Conservation (phyloP, 768 basidiomycete species). For the Naganishia vishniacii region DNA sequence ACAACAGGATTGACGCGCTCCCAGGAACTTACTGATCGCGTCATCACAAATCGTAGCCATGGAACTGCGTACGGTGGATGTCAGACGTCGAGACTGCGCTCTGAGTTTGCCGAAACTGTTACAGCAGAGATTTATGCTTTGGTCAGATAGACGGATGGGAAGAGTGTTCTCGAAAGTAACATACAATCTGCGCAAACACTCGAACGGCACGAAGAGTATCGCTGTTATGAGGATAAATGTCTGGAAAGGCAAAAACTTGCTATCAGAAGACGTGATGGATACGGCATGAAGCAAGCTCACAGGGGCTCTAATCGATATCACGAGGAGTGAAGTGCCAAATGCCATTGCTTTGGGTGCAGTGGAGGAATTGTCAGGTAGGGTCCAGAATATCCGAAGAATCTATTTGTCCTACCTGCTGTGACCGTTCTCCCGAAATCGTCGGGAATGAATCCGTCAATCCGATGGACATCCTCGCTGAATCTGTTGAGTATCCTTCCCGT, state of each 20-base stretch:
- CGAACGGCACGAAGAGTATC: constrained; percentile 32
- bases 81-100: constrained; percentile 37
- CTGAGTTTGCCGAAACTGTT: constrained; percentile 21
- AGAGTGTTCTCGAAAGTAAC: too few species aligned
- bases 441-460: constrained; percentile 34
- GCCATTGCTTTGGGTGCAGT: not conserved
- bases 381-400: too few species aligned
- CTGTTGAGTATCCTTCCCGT: constrained; percentile 38
- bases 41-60: constrained; percentile 40
- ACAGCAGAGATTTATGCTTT: too few species aligned
- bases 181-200: constrained; percentile 32
- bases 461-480: constrained; percentile 38
- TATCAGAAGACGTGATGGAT: too few species aligned
- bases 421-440: constrained; percentile 37
- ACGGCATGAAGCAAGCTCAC: too few species aligned
- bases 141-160: too few species aligned
- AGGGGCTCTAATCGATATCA: constrained; percentile 8
- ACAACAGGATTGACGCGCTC: not conserved
- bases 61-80: constrained; percentile 32
- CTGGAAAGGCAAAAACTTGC: constrained; percentile 11
- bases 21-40: constrained; percentile 31
- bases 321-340: constrained; percentile 9
- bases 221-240: constrained; percentile 27
- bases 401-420: constrained; percentile 1
- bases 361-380: too few species aligned